Conservation (phyloP, 805 yeast species). For the Clavispora santaluciae region DNA sequence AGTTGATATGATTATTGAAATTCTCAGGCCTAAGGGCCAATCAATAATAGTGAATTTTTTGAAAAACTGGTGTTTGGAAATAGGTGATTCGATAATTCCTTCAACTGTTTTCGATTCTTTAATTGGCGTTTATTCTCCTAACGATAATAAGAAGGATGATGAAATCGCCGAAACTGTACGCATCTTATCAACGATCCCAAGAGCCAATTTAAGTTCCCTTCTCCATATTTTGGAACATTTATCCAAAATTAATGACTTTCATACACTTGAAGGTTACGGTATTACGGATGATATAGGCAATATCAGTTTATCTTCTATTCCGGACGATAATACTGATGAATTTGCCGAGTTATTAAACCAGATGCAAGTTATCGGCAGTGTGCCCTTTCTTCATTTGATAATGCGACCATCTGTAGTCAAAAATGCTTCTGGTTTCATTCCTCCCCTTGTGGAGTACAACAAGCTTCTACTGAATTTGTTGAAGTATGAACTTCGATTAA, state of each 20-base stretch:
- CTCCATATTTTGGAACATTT: slow-evolving; percentile 34
- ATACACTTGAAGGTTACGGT: slow-evolving; percentile 22
- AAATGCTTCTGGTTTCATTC: slow-evolving; percentile 34
- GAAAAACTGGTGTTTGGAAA: slow-evolving; percentile 38
- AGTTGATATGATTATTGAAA: slow-evolving; percentile 14
- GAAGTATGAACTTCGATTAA: slow-evolving; percentile 16
- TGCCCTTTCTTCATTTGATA: slow-evolving; percentile 39
- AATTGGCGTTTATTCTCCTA: slow-evolving; percentile 15
- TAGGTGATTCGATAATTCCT: slow-evolving; percentile 38
- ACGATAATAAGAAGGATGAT: slow-evolving; percentile 5
- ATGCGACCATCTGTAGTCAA: slow-evolving; percentile 38
- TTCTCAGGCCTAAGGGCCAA: not conserved
- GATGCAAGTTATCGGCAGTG: slow-evolving; percentile 32
- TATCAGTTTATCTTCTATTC: slow-evolving; percentile 3
- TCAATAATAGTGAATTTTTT: slow-evolving; percentile 24
- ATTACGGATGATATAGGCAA: slow-evolving; percentile 18
- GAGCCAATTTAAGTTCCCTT: slow-evolving; percentile 37
- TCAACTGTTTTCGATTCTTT: slow-evolving; percentile 35
- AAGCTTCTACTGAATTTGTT: slow-evolving; percentile 26
- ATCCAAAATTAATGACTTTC: slow-evolving; percentile 19
- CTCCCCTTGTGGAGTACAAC: slow-evolving; percentile 28
- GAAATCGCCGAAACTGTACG: slow-evolving; percentile 18
- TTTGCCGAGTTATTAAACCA: slow-evolving; percentile 21
- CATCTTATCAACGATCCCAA: slow-evolving; percentile 29
- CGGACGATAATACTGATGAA: slow-evolving; percentile 1